Percentiles rank a stretch among this genome's conserved stretches.
phyloP scores from a whole-genome alignment of 495 filamentous ascomycete species.

The Aspergillus sparsus region DNA sequence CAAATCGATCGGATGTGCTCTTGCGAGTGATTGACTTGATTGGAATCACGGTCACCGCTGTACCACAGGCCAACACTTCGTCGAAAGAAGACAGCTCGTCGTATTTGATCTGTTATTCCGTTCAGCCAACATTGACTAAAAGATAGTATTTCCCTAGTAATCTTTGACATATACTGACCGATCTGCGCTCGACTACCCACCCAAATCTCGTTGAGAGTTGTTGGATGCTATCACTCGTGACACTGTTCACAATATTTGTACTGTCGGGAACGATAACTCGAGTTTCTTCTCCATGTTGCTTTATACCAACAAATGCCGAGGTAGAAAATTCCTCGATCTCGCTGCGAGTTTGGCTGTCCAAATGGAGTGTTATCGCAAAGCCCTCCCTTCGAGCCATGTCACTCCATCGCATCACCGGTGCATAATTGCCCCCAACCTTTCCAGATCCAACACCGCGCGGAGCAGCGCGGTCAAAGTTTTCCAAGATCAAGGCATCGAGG shows the following conservation, averaged over 20 bases:
- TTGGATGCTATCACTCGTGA: too few species aligned
- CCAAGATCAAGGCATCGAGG: constrained; percentile 44
- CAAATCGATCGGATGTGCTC: background rate
- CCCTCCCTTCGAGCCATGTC: constrained; percentile 43
- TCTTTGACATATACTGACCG: too few species aligned
- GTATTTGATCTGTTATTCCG: constrained; percentile 58
- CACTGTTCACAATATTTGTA: too few species aligned
- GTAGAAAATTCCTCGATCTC: constrained; percentile 52
- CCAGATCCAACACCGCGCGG: constrained; percentile 46
- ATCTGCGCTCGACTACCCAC: too few species aligned
- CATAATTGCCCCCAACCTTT: constrained; percentile 55
- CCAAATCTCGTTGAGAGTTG: too few species aligned
- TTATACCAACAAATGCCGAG: constrained; percentile 48
- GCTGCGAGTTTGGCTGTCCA: constrained; percentile 45
- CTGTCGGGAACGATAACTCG: too few species aligned
- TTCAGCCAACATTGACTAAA: too few species aligned
- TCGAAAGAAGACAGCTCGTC: constrained; percentile 65
- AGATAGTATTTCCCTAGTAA: too few species aligned
- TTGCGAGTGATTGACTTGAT: constrained; percentile 70
- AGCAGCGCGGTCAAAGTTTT: constrained; percentile 53
- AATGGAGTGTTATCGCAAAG: constrained; percentile 49
- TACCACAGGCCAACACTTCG: constrained; percentile 81
- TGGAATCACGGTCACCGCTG: constrained; percentile 78
- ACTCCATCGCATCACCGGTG: constrained; percentile 44
- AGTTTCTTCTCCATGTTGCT: background rate